Conservation (phyloP, 108 stramenopile genomes). For the Skeletonema menzelii region DNA sequence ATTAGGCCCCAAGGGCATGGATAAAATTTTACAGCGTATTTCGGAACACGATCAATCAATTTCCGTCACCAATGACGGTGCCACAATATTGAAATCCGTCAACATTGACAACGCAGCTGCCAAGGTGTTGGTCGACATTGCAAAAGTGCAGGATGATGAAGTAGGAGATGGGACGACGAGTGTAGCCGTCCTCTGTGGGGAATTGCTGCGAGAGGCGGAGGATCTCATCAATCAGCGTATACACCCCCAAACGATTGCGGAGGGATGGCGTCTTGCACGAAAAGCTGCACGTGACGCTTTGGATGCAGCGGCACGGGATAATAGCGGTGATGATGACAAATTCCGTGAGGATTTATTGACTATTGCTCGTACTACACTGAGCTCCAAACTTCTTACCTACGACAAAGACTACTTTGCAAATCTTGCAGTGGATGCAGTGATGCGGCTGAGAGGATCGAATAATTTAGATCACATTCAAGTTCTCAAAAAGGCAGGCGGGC, state of each 20-base stretch:
- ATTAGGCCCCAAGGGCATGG: constrained; percentile 99
- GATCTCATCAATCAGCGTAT: constrained; percentile 91
- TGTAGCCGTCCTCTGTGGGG: constrained; percentile 96
- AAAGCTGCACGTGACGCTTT: constrained; percentile 85
- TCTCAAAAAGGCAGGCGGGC: constrained; percentile 96
- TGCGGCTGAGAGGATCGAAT: constrained; percentile 90
- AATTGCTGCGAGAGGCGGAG: constrained; percentile 97
- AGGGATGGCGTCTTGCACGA: constrained; percentile 95
- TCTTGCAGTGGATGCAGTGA: constrained; percentile 96
- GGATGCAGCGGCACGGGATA: constrained; percentile 61
- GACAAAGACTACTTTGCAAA: constrained; percentile 98
- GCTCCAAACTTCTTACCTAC: constrained; percentile 93
- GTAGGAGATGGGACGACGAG: constrained; percentile 98
- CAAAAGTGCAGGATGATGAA: constrained; percentile 96
- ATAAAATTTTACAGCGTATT: constrained; percentile 95
- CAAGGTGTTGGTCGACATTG: constrained; percentile 98
- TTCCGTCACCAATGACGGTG: constrained; percentile 91
- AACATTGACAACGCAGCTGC: constrained; percentile 98
- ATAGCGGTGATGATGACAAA: constrained; percentile 52
- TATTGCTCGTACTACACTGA: constrained; percentile 97
- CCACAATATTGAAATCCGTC: constrained; percentile 92
- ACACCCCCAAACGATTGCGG: constrained; percentile 98
- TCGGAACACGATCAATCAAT: constrained; percentile 79
- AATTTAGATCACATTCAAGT: constrained; percentile 98
- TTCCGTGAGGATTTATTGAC: constrained; percentile 91